Evolutionary conservation across 228 moss, liverwort and hornwort species (phyloP).

Genomic region (Sphagnum magellanicum): DNA sequence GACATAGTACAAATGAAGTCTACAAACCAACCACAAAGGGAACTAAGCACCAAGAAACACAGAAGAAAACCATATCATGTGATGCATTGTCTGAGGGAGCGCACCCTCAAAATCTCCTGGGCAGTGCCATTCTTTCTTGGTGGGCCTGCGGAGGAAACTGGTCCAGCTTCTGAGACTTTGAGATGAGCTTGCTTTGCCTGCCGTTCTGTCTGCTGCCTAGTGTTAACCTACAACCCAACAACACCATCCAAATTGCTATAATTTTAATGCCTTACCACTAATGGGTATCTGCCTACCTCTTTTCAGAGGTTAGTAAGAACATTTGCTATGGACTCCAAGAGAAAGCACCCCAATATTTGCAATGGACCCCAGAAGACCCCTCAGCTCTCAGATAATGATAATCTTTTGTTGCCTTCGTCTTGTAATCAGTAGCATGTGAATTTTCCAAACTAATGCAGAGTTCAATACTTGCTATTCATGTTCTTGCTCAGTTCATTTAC

Average conservation of each 20-base stretch:
- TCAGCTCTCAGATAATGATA: too few relatives aligned
- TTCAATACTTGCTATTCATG: not conserved
- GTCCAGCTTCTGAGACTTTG: not conserved
- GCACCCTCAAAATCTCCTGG: too few relatives aligned
- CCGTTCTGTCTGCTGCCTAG: slow-evolving; percentile 91
- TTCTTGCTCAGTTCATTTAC: too few relatives aligned
- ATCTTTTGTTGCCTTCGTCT: not conserved
- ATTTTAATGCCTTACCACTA: not conserved
- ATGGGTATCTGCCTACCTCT: not conserved
- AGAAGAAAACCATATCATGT: too few relatives aligned
- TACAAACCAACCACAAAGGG: too few relatives aligned
- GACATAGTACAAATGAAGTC: too few relatives aligned
- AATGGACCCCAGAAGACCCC: not conserved
- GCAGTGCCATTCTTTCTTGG: too few relatives aligned
- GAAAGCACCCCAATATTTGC: not conserved
- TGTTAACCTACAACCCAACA: slow-evolving; percentile 55
- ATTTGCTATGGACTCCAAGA: not conserved
- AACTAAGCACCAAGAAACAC: too few relatives aligned
- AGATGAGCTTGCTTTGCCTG: slow-evolving; percentile 35
- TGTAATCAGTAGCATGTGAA: not conserved
- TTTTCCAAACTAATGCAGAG: not conserved
- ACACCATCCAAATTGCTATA: not conserved
- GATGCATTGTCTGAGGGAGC: too few relatives aligned
- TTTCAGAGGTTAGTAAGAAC: not conserved
- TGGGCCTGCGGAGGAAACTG: too few relatives aligned